These are phyloP conservation scores for Abrus precatorius DNA, from an alignment of 306 rosid species.

Conservation along the genomic window DNA sequence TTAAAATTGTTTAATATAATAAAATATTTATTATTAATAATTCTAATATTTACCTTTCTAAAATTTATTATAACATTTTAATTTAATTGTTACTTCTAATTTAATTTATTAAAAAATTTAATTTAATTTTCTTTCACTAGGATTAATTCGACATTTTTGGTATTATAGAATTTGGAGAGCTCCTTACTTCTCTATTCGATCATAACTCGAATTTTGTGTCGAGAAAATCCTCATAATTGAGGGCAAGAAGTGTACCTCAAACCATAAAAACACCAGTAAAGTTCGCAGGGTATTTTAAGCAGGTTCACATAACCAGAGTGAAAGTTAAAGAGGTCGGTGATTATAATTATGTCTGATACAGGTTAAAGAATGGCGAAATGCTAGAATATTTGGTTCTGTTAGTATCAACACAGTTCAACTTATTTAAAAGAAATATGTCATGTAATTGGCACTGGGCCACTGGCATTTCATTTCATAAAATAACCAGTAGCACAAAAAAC, in stretches of 20 bases:
- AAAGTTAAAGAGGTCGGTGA: background rate
- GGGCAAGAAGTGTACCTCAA: background rate
- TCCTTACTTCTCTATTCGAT: background rate
- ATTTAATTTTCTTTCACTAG: background rate
- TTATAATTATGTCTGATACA: background rate
- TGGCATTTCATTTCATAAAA: constrained; percentile 32
- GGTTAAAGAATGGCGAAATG: background rate
- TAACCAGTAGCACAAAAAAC: background rate
- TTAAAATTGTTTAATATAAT: no score
- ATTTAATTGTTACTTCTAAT: no score
- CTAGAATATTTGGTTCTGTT: background rate
- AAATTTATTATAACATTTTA: no score
- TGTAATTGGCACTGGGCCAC: constrained; percentile 3
- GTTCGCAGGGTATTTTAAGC: background rate
- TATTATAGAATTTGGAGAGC: background rate
- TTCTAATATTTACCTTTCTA: no score
- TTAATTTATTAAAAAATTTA: no score
- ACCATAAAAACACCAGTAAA: background rate
- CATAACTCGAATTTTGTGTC: background rate
- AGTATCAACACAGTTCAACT: background rate
- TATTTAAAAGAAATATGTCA: background rate
- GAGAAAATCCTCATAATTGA: background rate
- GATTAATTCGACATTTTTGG: background rate
- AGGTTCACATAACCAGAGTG: background rate
- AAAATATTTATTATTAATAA: no score